Conservation (phyloP, 345 rosid species). For the Eutrema japonicum region DNA sequence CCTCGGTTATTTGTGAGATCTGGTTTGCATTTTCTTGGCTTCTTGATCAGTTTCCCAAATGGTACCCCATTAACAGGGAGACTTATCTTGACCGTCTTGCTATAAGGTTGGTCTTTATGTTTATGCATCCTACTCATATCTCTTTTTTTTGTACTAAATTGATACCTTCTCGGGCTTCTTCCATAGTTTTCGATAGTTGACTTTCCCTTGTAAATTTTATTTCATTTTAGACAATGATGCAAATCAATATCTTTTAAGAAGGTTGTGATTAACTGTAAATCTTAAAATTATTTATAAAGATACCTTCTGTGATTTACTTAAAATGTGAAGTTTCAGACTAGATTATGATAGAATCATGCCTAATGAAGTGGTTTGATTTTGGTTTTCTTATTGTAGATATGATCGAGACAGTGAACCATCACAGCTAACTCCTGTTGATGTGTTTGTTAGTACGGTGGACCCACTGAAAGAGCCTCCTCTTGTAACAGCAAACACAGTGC, state of each 20-base stretch:
- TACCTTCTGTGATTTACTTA: neutral
- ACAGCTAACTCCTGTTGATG: constrained; percentile 88
- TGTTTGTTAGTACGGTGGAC: constrained; percentile 99
- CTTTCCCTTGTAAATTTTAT: constrained; percentile 8
- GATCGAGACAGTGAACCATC: constrained; percentile 99
- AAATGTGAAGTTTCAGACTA: constrained; percentile 19
- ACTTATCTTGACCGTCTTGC: constrained; percentile 94
- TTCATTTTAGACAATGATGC: neutral
- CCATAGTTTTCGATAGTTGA: constrained; percentile 1
- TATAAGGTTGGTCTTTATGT: constrained; percentile 62
- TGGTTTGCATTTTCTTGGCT: constrained; percentile 99
- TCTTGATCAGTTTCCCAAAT: constrained; percentile 98
- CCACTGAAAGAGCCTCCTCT: constrained; percentile 99
- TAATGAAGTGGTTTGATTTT: constrained; percentile 5
- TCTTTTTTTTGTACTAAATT: constrained; percentile 3
- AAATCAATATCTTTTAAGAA: neutral
- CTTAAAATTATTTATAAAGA: neutral
- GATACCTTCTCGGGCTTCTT: neutral
- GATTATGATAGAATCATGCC: constrained; percentile 16
- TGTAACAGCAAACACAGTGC: constrained; percentile 94
- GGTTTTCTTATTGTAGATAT: constrained; percentile 58
- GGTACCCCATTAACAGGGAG: constrained; percentile 97
- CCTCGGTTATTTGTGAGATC: constrained; percentile 97
- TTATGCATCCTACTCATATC: constrained; percentile 15
- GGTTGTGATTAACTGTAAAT: neutral